Evolutionary conservation across 306 rosid genomes (phyloP), one percentile per base, ranked within the genome.

Genomic region (Trifolium subterraneum): DNA sequence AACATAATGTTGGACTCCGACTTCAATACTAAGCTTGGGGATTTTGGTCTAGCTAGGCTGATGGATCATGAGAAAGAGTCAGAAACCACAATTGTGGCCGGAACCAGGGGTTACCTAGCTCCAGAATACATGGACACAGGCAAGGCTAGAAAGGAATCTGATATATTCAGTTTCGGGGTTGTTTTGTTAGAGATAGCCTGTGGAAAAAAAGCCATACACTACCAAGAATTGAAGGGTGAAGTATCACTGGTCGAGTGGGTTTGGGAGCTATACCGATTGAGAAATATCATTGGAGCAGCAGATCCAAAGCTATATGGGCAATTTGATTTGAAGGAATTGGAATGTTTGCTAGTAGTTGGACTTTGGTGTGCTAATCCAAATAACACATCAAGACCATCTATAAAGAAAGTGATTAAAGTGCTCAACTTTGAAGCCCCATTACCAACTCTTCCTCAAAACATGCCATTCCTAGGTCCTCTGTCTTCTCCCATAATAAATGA

Each of bases 171-270:
- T 33, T 88, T 88, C 15, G 87, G 92, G 0, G 44, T 88, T 10
- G 86, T 88, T 6, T 63, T 79, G 14, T 75, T 86, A 71, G 93
- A 86, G 65, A 79, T 86, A 27, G 86, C 85, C 0, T 68, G 83
- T 51, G 88, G 93, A 23, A 86, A 83, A 79, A 82, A 64, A 68
- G 56, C 81, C 12, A 56, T 75, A 1, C 23, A 75, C 10, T 38
- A 20, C 0, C 13, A 58, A 20, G 55, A 22, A 0, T 61, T 5
- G 6, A 64, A 64, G 19, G 41, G 54, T 15, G 27, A 65, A 19
- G 60, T 25, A 2, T 35, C 71, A 47, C 3, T 84, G 9, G 83
- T 78, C 5, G 79, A 64, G 33, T 84, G 79, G 85, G 81, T 59
- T 23, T 84, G 83, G 88, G 66, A 56, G 61, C 83, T 77, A 0